A percentile compares a stretch with the other conserved stretches of the same genome.
Evolutionary conservation across 2,329 filamentous ascomycete species (phyloP).

Genomic region (Trichoderma sp.): DNA sequence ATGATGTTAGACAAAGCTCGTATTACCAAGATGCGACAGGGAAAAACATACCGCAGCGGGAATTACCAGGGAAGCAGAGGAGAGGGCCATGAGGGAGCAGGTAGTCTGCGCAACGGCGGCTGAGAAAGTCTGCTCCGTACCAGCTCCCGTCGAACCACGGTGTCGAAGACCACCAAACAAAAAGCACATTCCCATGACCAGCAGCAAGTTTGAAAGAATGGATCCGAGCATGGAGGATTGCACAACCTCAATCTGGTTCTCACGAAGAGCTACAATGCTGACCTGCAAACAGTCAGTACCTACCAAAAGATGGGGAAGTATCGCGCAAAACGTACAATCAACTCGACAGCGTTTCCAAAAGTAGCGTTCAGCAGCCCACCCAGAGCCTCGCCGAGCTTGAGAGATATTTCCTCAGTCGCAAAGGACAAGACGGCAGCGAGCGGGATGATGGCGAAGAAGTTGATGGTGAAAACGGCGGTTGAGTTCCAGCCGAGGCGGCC

Average conservation of each 20-base stretch:
- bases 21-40: not conserved
- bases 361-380: constrained; percentile 76
- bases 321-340: constrained; percentile 59
- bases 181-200: constrained; percentile 83
- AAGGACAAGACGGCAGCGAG: constrained; percentile 73
- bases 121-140: constrained; percentile 71
- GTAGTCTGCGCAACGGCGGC: constrained; percentile 76
- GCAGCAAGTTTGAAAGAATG: constrained; percentile 89
- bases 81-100: constrained; percentile 72
- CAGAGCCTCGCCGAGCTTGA: constrained; percentile 70
- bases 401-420: constrained; percentile 75
- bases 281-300: constrained; percentile 56
- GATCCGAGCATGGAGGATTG: constrained; percentile 97
- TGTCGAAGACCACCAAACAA: constrained; percentile 71
- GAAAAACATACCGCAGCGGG: constrained; percentile 62
- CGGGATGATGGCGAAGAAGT: constrained; percentile 80
- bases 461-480: constrained; percentile 70
- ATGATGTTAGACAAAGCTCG: constrained; percentile 25
- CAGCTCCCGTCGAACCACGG: constrained; percentile 55
- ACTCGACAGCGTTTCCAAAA: constrained; percentile 77
- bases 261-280: constrained; percentile 84
- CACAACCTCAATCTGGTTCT: constrained; percentile 91
- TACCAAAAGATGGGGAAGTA: not conserved
- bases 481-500: constrained; percentile 64
- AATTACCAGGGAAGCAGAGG: constrained; percentile 76